phyloP scores from a whole-genome alignment of 805 yeast genomes.

The Zygosaccharomyces bisporus region DNA sequence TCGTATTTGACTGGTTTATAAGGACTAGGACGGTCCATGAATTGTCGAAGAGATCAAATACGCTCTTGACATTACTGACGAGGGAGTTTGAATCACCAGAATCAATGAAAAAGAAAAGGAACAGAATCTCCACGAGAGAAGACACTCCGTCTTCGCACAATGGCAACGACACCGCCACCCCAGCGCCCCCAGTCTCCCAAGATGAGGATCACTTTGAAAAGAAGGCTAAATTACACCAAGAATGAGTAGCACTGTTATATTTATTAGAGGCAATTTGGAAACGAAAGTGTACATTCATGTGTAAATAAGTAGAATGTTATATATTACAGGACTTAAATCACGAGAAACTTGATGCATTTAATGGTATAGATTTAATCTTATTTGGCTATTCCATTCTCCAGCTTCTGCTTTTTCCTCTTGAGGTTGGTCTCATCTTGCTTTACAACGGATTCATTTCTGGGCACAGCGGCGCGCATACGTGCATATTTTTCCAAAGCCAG shows the following conservation, averaged over 20 bases:
- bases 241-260: not conserved
- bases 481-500: slow-evolving; percentile 61
- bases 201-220: slow-evolving; percentile 16
- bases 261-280: not conserved
- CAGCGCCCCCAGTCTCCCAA: slow-evolving; percentile 8
- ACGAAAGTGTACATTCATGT: not conserved
- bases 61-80: slow-evolving; percentile 62
- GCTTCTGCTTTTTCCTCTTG: slow-evolving; percentile 9
- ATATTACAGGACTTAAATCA: not conserved
- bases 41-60: slow-evolving; percentile 62
- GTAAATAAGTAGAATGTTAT: not conserved
- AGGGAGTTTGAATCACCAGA: slow-evolving; percentile 66
- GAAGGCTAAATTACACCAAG: slow-evolving; percentile 14
- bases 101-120: slow-evolving; percentile 47
- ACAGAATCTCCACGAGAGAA: slow-evolving; percentile 20
- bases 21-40: slow-evolving; percentile 70
- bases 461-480: slow-evolving; percentile 50
- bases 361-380: not conserved
- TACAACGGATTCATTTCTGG: slow-evolving; percentile 38
- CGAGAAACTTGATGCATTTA: not conserved
- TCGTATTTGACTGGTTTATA: slow-evolving; percentile 71
- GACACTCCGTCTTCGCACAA: slow-evolving; percentile 20
- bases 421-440: slow-evolving; percentile 14
- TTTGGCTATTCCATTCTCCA: not conserved
- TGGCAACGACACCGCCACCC: slow-evolving; percentile 11